These are phyloP conservation scores for Galeopsis tetrahit DNA, from an alignment of 257 asterid genomes.

Conservation along the genomic window DNA sequence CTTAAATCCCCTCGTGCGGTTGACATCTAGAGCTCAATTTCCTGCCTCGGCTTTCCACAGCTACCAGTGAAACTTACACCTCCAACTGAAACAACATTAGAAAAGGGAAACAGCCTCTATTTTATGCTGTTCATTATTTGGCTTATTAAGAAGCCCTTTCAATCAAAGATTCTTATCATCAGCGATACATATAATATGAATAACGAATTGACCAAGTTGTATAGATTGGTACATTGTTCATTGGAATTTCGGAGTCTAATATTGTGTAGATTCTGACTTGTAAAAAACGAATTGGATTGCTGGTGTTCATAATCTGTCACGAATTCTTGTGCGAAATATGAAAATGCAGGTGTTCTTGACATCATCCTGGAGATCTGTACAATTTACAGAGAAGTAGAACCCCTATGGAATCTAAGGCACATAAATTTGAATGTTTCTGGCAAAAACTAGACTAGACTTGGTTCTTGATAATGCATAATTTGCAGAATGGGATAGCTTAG, in stretches of 20 bases:
- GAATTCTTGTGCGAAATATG: conserved; percentile 22
- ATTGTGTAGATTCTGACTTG: conserved; percentile 40
- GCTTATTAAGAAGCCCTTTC: conserved; percentile 32
- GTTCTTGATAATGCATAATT: conserved; percentile 17
- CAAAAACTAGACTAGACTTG: background rate
- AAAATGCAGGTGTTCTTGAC: conserved; percentile 24
- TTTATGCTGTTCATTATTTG: conserved; percentile 31
- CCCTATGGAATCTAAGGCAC: background rate
- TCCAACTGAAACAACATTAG: conserved; percentile 27
- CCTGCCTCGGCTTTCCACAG: conserved; percentile 43
- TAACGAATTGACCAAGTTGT: conserved; percentile 40
- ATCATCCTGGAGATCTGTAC: conserved; percentile 5
- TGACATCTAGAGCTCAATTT: conserved; percentile 44
- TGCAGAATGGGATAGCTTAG: background rate
- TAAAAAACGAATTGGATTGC: conserved; percentile 27
- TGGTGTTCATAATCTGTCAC: conserved; percentile 31
- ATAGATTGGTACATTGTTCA: conserved; percentile 43
- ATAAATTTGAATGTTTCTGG: background rate
- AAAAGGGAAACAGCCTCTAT: conserved; percentile 24
- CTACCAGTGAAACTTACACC: conserved; percentile 39
- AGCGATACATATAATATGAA: conserved; percentile 33
- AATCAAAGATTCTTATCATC: conserved; percentile 15
- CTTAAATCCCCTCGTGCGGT: conserved; percentile 44
- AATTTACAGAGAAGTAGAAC: background rate
- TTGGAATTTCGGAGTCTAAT: conserved; percentile 14